Base-by-base conservation (phyloP, 805 yeast species). In the Yueomyces sinensis region DNA sequence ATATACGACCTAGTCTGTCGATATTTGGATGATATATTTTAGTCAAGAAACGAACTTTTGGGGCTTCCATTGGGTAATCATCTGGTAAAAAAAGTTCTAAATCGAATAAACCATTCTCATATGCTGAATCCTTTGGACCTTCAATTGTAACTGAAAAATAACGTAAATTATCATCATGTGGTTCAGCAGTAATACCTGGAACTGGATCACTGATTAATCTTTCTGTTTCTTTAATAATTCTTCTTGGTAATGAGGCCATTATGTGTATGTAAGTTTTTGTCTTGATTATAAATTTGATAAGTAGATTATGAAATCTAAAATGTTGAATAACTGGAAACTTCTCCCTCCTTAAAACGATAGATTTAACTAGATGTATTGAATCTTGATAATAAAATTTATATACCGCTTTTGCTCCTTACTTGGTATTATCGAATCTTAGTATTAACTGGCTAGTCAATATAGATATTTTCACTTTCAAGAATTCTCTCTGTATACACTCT, bases 21-120 rank as follows among this genome's bases (percentile, higher is more conserved):
- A 91, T 91, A 58, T 91, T 91, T 30, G 95, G 98, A 53, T 91
- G 98, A 57, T 91, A 91, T 19, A 91, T 87, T 57, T 78, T 83
- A 22, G 98, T 91, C 42, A 91, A 62, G 49, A 91, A 91, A 38
- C 98, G 70, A 35, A 91, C 93, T 54, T 86, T 87, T 34, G 98
- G 98, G 0, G 98, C 94, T 50, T 83, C 84, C 96, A 89, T 81
- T 11, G 98, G 98, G 57, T 91, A 91, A 52, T 91, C 98, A 52
- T 91, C 96, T 2, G 98, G 97, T 42, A 91, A 60, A 52, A 70
- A 91, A 42, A 91, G 64, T 57, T 91, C 98, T 39, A 91, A 63
- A 44, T 79, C 68, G 63, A 91, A 91, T 3, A 62, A 49, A 20
- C 82, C 82, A 28, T 86, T 84, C 52, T 89, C 95, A 52, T 89